Evolutionary conservation across 495 filamentous ascomycete genomes (phyloP), one percentile per base, ranked within the genome.

Genomic region (Pseudoneurospora amorphoporcata): DNA sequence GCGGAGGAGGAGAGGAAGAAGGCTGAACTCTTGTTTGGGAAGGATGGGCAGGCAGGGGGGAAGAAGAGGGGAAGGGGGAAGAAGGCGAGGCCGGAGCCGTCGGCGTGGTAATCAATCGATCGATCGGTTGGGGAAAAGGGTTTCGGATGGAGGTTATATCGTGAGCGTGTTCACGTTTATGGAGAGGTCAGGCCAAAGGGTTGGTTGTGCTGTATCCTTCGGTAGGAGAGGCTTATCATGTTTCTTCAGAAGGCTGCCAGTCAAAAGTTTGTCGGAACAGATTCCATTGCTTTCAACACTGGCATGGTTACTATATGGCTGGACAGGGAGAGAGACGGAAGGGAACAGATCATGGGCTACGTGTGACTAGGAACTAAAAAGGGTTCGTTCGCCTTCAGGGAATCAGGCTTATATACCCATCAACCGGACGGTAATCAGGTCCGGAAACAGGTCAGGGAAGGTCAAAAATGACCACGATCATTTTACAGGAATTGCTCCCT

Each of bases 1-100:
- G 83, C 77, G 1, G 85, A 84, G 61, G 79, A 82, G 79, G 86
- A 74, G 79, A 85, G 79, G 69, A 84, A 82, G 80, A 86, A 76
- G 84, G 87, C 77, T 81, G 85, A 89, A 73, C 84, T 86, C 42
- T 75, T 86, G 47, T 76, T 87, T 70, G 86, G 81, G 41, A 85
- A 85, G 32, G 80, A 81, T 32, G 82, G 81, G 14, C 78, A 75
- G 17, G 77, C 76, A 4, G 77, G 79, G 2, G 78, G 74, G 3
- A 82, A 78, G 39, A 85, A 85, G 42, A 84, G 84, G 70, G 73
- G 75, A 2, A 71, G 69, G 45, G 73, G 75, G 76, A 82, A 81
- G 73, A 77, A 76, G 76, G 68, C 72, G 10, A 69, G 71, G 75
- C 75, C 61, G 75, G 70, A 61, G 35, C 35, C 35, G 35, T 37